phyloP scores from a whole-genome alignment of 1,284 basidiomycete genomes.

The Cryptococcus sp. region DNA sequence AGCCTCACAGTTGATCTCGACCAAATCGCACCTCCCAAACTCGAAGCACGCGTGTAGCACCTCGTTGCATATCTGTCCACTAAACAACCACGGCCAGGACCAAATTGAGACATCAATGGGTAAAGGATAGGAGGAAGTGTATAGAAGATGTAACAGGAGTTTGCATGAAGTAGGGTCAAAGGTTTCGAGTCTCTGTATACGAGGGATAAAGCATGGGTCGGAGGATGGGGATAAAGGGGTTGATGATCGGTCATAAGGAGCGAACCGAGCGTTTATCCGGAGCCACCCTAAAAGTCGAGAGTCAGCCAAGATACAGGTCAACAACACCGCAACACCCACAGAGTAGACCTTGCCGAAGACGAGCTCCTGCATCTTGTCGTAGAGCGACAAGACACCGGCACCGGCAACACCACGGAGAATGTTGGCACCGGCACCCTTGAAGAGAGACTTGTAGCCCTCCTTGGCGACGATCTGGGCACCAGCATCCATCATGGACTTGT shows the following conservation, averaged over 20 bases:
- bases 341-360: conserved; percentile 97
- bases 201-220: neutral
- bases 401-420: conserved; percentile 68
- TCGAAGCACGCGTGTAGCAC: neutral
- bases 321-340: conserved; percentile 44
- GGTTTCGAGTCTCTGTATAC: neutral
- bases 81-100: conserved; percentile 14
- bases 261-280: conserved; percentile 41
- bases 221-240: neutral
- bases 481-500: conserved; percentile 63
- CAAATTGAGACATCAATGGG: conserved; percentile 1
- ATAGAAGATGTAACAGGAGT: conserved; percentile 16
- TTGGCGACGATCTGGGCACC: conserved; percentile 64
- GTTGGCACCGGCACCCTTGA: conserved; percentile 62
- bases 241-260: conserved; percentile 6
- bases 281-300: conserved; percentile 37
- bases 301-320: neutral
- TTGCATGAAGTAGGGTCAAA: neutral
- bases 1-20: too few species aligned
- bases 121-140: conserved; percentile 10
- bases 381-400: conserved; percentile 69
- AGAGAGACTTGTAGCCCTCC: conserved; percentile 64
- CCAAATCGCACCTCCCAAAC: too few species aligned
- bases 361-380: conserved; percentile 64
- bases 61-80: conserved; percentile 7